Evolutionary conservation across 139 green algal species (phyloP).

Genomic region (Chloropicon primus): DNA sequence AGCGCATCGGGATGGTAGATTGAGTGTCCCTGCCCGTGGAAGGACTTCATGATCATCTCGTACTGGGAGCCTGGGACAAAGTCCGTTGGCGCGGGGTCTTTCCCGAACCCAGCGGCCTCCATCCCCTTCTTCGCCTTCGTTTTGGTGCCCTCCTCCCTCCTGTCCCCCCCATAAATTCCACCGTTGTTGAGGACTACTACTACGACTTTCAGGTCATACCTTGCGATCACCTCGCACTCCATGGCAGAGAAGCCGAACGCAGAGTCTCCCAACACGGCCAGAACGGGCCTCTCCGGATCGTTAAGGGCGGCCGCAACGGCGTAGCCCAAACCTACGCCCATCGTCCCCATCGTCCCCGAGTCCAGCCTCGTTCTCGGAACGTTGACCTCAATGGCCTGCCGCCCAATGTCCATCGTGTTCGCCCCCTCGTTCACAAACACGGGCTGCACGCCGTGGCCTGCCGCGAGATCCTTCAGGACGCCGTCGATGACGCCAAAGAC

Average conservation of each 20-base stretch:
- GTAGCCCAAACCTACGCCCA: constrained; percentile 64
- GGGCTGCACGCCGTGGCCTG: constrained; percentile 17
- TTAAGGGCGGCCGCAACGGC: constrained; percentile 40
- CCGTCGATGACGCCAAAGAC: constrained; percentile 37
- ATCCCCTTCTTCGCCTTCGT: constrained; percentile 15
- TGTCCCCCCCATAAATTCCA: constrained; percentile 67
- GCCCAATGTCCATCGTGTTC: constrained; percentile 69
- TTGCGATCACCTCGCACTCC: constrained; percentile 49
- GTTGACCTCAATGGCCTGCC: constrained; percentile 9
- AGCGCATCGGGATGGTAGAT: constrained; percentile 30
- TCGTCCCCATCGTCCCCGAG: constrained; percentile 68
- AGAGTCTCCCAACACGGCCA: constrained; percentile 66
- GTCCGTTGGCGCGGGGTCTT: constrained; percentile 50
- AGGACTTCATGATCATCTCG: constrained; percentile 50
- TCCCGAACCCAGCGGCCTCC: constrained; percentile 12
- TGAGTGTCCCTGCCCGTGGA: constrained; percentile 37
- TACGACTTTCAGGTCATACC: constrained; percentile 58
- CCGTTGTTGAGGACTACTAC: constrained; percentile 69
- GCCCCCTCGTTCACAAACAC: constrained; percentile 53
- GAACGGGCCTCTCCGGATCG: constrained; percentile 30
- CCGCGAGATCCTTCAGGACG: constrained; percentile 10
- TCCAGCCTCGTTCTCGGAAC: constrained; percentile 51
- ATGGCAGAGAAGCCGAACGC: constrained; percentile 70
- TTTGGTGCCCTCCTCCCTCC: constrained; percentile 16
- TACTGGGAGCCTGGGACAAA: constrained; percentile 49